Evolutionary conservation across 2,329 filamentous ascomycete genomes (phyloP), one percentile per base, ranked within the genome.

Genomic region (Arthrobotrys sphaeroides): DNA sequence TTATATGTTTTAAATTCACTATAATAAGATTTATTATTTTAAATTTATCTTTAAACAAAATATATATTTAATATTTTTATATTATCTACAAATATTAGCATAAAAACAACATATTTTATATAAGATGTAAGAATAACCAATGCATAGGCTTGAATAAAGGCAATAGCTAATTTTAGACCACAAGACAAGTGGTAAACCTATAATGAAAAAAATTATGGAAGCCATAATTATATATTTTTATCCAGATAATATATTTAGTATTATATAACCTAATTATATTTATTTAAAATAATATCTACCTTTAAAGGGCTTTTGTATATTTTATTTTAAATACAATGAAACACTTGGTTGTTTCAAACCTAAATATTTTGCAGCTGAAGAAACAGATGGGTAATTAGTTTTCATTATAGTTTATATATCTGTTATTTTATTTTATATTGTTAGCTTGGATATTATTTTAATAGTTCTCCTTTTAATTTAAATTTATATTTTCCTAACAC

Each of bases 51-150:
- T 43, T 61, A 61, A 61, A 61, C 40, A 55, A 10, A 10, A 22
- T 64, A 64, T 62, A 62, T 65, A 65, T 65, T 65, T 65, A 65
- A 65, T 65, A 31, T 65, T 65, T 51, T 65, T 47, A 47, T 47
- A 65, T 51, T 36, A 55, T 62, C 12, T 62, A 24, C 40, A 62
- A 62, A 62, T 20, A 49, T 38, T 38, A 38, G 40, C 28, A 57
- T 57, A 31, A 57, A 57, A 45, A 20, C 36, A 38, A 38, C 36
- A 38, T 10, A 5, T 47, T 47, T 18, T 47, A 20, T 47, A 31
- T 28, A 53, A 53, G n/a, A 31, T 53, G 47, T 18, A 53, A 53
- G 24, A 53, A 53, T 28, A 42, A 61, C 24, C 24, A 31, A 31
- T 31, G 28, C 13, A 40, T 42, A 31, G 20, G 22, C 20, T 40